Percentiles rank a stretch among this genome's conserved stretches.
These are phyloP conservation scores for Alternaria ventricosa DNA, from an alignment of 2,329 filamentous ascomycete genomes.

Conservation along the genomic window DNA sequence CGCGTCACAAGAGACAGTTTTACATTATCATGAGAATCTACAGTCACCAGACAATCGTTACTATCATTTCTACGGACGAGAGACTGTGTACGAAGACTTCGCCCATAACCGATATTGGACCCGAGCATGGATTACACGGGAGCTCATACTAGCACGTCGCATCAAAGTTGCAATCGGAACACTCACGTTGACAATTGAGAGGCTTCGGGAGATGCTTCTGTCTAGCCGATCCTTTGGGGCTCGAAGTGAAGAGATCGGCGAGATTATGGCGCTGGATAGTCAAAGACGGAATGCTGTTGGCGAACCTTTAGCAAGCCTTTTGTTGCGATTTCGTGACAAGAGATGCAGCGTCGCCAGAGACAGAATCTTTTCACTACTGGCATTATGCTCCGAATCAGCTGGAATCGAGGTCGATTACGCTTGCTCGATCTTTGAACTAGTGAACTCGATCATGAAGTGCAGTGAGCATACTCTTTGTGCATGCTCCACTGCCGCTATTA, in stretches of 20 bases:
- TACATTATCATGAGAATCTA: not conserved
- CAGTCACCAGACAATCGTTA: too few relatives aligned
- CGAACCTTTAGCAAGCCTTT: not conserved
- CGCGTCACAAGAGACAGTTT: not conserved
- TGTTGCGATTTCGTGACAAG: not conserved
- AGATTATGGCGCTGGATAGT: too few relatives aligned
- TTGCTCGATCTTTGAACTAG: not conserved
- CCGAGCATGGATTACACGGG: not conserved
- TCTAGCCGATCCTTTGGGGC: too few relatives aligned
- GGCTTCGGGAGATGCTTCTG: too few relatives aligned
- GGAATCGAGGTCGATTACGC: not conserved
- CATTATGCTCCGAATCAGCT: not conserved
- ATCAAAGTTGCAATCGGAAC: not conserved
- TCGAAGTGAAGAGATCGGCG: too few relatives aligned
- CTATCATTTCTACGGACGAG: too few relatives aligned
- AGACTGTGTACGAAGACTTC: too few relatives aligned
- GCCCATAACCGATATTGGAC: too few relatives aligned
- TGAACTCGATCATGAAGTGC: not conserved
- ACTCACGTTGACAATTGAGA: too few relatives aligned
- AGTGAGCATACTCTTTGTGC: not conserved
- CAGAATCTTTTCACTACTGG: not conserved
- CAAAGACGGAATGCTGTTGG: too few relatives aligned
- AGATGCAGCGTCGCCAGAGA: not conserved
- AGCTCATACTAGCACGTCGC: not conserved
- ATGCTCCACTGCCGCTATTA: not conserved